Conservation (phyloP, 2,329 filamentous ascomycete species). For the Fusarium hostae region DNA sequence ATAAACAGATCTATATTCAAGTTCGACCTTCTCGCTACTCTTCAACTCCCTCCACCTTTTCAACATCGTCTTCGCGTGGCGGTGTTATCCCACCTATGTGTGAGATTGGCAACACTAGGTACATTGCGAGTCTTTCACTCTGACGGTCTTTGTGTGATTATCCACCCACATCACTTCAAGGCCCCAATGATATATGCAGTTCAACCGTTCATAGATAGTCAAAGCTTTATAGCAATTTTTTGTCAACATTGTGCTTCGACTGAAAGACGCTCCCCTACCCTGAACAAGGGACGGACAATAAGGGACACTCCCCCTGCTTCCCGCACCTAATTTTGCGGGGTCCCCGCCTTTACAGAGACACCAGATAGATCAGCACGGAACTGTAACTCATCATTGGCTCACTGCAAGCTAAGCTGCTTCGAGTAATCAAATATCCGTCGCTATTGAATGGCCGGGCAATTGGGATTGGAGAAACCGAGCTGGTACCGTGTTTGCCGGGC, state of each 20-base stretch:
- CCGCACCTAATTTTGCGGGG: slow-evolving; percentile 27
- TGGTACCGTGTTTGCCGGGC: slow-evolving; percentile 43
- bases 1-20: not conserved
- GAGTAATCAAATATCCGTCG: slow-evolving; percentile 10
- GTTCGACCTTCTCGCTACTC: not conserved
- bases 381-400: slow-evolving; percentile 28
- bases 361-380: slow-evolving; percentile 26
- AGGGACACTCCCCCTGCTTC: not conserved
- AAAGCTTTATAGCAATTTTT: not conserved
- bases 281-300: not conserved
- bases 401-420: slow-evolving; percentile 20
- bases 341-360: slow-evolving; percentile 30
- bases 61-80: not conserved
- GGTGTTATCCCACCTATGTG: not conserved
- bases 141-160: not conserved
- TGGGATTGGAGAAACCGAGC: slow-evolving; percentile 41
- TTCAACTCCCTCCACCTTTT: not conserved
- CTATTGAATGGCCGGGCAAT: slow-evolving; percentile 24
- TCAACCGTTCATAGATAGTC: not conserved
- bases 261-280: not conserved
- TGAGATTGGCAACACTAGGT: not conserved
- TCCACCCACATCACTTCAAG: not conserved
- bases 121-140: not conserved
- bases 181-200: not conserved
- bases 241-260: not conserved